Evolutionary conservation across 75 land plant genomes (phyloP).

Genomic region (Gnetum montanum): DNA sequence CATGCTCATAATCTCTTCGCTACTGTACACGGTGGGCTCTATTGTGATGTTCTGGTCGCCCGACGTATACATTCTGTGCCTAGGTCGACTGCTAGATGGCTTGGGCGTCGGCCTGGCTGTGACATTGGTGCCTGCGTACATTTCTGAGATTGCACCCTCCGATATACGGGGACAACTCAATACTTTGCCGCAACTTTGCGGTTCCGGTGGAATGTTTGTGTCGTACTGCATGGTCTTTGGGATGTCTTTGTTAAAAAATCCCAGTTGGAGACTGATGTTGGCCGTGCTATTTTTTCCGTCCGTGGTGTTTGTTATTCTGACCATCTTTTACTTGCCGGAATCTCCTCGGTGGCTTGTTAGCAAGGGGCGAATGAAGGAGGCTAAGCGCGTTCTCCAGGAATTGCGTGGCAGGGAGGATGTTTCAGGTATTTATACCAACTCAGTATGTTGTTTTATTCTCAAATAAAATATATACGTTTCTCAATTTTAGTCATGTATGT

Average conservation of each 20-base stretch:
- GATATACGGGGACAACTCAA: constrained; percentile 65
- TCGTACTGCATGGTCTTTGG: constrained; percentile 88
- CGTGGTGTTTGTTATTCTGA: constrained; percentile 37
- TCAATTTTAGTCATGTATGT: not conserved
- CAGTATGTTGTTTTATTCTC: not conserved
- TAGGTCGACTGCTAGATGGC: constrained; percentile 55
- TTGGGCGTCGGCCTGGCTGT: constrained; percentile 67
- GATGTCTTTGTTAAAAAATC: constrained; percentile 51
- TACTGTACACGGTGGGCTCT: constrained; percentile 51
- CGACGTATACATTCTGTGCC: constrained; percentile 52
- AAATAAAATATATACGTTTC: not conserved
- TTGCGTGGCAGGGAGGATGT: constrained; percentile 81
- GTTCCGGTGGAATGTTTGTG: constrained; percentile 75
- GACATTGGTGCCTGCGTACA: constrained; percentile 59
- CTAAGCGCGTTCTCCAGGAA: constrained; percentile 57
- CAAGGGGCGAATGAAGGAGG: constrained; percentile 80
- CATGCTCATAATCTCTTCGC: constrained; percentile 55
- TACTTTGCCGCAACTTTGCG: constrained; percentile 83
- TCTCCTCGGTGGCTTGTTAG: constrained; percentile 98
- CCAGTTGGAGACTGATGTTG: constrained; percentile 88
- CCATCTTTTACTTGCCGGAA: constrained; percentile 70
- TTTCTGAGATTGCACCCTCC: constrained; percentile 72
- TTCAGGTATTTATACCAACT: constrained; percentile 52
- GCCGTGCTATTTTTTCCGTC: constrained; percentile 68
- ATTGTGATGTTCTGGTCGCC: constrained; percentile 71